Base-by-base conservation (phyloP, 2,329 filamentous ascomycete species). In the Exophiala viscosa region DNA sequence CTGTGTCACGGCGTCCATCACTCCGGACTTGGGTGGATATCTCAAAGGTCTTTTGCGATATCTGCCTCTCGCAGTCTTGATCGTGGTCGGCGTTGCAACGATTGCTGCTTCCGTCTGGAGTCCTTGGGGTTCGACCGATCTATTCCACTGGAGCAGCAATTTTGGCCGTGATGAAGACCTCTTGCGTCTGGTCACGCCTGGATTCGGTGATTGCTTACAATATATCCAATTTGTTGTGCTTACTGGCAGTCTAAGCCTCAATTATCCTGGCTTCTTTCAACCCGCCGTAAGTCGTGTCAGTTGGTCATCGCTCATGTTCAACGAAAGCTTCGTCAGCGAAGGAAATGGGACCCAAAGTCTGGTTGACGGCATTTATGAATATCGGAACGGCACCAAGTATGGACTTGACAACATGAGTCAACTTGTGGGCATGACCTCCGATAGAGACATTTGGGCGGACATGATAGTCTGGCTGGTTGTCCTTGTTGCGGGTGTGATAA, bases 71-170 rank as follows among this genome's bases (percentile, higher is more conserved):
- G 76, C 86, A 2, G 82, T 96, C 18, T 77, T 99, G 31, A 73
- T 92, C 2, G 76, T 92, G 36, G 88, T 95, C 41, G 93, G 84
- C 1, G 70, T 90, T 52, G 90, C 91, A 11, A 96, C 92, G 5
- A 76, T 91, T 33, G 84, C 90, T 60, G 90, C 93, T 2, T 88
- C 84, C 45, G 88, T 95, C 34, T 92, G 84, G 67, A 96, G 91
- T 65, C 93, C 93, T 0, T 99, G 93, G 92, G 93, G 93, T 15
- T 88, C 90, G 1, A 83, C 83, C 6, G 88, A 99, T 67, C 79
- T 92, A 15, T 97, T 97, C 68, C 85, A 88, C 61, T 99, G 92
- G 90, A 90, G 90, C n/a, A 95, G 90, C 66, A 99, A 99, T 67
- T 97, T 95, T 67, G 93, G 93, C 33, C 84, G 92, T 62, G 93